Base-by-base conservation (phyloP, 2,329 filamentous ascomycete species). In the Thermochaetoides dissita region DNA sequence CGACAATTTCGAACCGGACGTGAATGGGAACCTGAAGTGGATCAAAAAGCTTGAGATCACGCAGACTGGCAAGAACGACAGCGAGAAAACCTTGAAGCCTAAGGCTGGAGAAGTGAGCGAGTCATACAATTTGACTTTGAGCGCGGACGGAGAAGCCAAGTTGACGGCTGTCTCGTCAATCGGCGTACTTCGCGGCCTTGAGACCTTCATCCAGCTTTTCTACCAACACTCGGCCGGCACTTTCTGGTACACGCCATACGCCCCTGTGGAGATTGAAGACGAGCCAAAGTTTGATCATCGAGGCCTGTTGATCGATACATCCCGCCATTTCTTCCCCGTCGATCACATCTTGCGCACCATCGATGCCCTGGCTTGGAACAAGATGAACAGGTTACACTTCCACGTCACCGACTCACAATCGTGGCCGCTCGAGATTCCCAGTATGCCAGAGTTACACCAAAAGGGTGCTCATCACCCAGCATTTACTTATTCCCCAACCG, bases 351-450 rank as follows among this genome's bases (percentile, higher is more conserved):
- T 79, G 54, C 76, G 78, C 39, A 84, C 79, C 41, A 83, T 94
- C 49, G 83, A 93, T 55, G 81, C 77, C 34, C 62, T 83, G 49
- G 67, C 81, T 1, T 86, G 77, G 72, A 85, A 79, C 65, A 91
- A 93, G 65, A 72, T 91, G 67, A 91, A 91, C 62, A 71, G 78
- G 6, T 69, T 93, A 43, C 85, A 91, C 60, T 66, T 89, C 41
- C 85, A 93, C 64, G 70, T 81, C 44, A 91, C 84, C 5, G 85
- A 93, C 59, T 78, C 81, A 10, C 85, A 93, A 60, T 84, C 84
- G 4, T 93, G 85, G 81, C 86, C 86, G 0, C 66, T 94, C 24
- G 84, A 86, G 51, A 79, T 94, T 39, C 82, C 84, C 1, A 62
- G 81, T 2, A 62, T 94, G 47, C 82, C 86, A 3, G 72, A 80